These are phyloP conservation scores for Biscutella auriculata DNA, from an alignment of 441 rosid species.

Conservation along the genomic window DNA sequence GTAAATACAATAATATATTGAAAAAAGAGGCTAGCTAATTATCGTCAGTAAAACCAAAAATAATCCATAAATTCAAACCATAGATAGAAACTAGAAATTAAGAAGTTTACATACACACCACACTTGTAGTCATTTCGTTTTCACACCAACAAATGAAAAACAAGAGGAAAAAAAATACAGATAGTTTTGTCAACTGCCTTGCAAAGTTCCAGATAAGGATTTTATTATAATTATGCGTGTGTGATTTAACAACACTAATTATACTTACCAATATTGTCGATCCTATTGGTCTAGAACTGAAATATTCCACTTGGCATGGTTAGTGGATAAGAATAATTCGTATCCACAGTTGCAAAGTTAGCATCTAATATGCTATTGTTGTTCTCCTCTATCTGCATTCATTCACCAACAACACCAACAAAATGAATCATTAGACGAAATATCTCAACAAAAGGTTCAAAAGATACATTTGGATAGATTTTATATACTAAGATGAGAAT, in stretches of 20 bases:
- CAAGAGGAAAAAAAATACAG: neutral
- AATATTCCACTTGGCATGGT: slow-evolving; percentile 47
- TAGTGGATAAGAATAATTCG: slow-evolving; percentile 42
- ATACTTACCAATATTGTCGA: slow-evolving; percentile 15
- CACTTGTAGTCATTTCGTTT: slow-evolving; percentile 12
- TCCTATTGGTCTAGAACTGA: slow-evolving; percentile 30
- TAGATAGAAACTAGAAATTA: neutral
- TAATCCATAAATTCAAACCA: slow-evolving; percentile 6
- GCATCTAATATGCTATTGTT: slow-evolving; percentile 27
- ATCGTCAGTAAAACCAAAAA: neutral
- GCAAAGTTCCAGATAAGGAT: slow-evolving; percentile 12
- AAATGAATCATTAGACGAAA: neutral
- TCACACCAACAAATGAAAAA: slow-evolving; percentile 11
- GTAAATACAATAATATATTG: too few species aligned
- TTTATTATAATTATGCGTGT: slow-evolving; percentile 19
- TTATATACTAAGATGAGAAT: neutral
- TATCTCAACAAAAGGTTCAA: neutral
- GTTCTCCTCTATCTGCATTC: slow-evolving; percentile 53
- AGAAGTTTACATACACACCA: slow-evolving; percentile 8
- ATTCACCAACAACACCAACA: slow-evolving; percentile 2
- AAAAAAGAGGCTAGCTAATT: neutral
- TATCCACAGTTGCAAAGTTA: slow-evolving; percentile 30
- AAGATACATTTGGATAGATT: neutral
- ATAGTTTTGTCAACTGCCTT: slow-evolving; percentile 2
- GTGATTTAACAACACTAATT: slow-evolving; percentile 18